A percentile compares a stretch with the other conserved stretches of the same genome.
Evolutionary conservation across 1,284 basidiomycete species (phyloP).

Genomic region (Kalmanozyma brasiliensis): DNA sequence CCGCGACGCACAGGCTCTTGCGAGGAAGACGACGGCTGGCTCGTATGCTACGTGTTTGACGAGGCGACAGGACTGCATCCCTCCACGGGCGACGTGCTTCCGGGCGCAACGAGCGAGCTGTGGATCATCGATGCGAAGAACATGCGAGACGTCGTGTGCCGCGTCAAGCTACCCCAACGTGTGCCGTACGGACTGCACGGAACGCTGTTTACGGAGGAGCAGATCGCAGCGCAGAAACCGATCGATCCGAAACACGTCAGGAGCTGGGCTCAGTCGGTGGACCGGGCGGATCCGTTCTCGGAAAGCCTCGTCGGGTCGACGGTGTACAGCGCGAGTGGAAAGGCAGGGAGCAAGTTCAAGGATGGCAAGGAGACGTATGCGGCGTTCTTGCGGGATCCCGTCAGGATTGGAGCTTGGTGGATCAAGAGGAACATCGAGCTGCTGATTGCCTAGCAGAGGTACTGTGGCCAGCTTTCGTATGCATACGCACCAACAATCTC

Average conservation of each 20-base stretch:
- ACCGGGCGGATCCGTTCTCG: constrained; percentile 39
- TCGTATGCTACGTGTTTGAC: constrained; percentile 71
- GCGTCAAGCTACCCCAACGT: constrained; percentile 70
- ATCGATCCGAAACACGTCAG: constrained; percentile 32
- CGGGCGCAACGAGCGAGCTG: constrained; percentile 68
- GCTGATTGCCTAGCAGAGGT: constrained; percentile 24
- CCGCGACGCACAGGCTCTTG: constrained; percentile 45
- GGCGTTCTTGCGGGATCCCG: constrained; percentile 39
- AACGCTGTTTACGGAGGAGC: constrained; percentile 62
- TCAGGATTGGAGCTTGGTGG: constrained; percentile 43
- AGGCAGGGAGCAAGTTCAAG: constrained; percentile 24
- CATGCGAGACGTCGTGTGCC: constrained; percentile 68
- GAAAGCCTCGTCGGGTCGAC: constrained; percentile 9
- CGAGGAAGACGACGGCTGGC: constrained; percentile 70
- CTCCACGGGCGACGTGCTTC: constrained; percentile 66
- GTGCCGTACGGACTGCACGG: constrained; percentile 69
- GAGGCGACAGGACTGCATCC: constrained; percentile 67
- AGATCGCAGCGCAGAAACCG: constrained; percentile 59
- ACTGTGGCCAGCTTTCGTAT: too few relatives aligned
- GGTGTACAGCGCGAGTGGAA: constrained; percentile 20
- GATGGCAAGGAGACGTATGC: constrained; percentile 21
- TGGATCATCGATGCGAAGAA: constrained; percentile 71
- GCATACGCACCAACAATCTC: too few relatives aligned
- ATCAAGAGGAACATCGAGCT: constrained; percentile 44
- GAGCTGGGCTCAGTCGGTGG: constrained; percentile 42